A percentile compares a stretch with the other conserved stretches of the same genome.
Conservation (phyloP, 2,329 filamentous ascomycete species). For the Sporothrix pallida region DNA sequence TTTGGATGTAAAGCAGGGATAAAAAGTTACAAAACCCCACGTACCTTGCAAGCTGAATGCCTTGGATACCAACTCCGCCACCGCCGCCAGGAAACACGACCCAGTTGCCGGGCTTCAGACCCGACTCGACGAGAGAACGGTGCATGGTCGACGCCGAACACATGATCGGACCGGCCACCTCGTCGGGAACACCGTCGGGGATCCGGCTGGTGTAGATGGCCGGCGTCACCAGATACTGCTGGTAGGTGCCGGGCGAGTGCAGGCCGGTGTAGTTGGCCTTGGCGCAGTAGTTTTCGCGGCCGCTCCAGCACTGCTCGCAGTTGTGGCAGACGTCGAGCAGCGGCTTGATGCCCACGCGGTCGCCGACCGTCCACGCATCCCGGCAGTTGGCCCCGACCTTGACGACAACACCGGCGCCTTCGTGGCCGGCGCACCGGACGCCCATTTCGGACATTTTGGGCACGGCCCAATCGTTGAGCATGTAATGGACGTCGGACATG, state of each 20-base stretch:
- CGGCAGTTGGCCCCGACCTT: conserved; percentile 41
- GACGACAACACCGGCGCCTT: conserved; percentile 48
- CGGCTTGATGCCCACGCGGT: conserved; percentile 50
- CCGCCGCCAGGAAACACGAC: conserved; percentile 61
- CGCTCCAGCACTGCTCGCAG: conserved; percentile 47
- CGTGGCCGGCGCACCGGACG: conserved; percentile 44
- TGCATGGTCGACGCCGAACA: conserved; percentile 52
- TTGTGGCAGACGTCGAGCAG: conserved; percentile 44
- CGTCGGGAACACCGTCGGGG: conserved; percentile 55
- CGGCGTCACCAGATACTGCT: conserved; percentile 63
- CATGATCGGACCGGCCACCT: conserved; percentile 64
- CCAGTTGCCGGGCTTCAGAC: conserved; percentile 52
- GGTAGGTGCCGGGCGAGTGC: conserved; percentile 54
- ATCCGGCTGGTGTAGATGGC: conserved; percentile 60
- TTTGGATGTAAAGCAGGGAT: no score
- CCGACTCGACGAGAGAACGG: no score
- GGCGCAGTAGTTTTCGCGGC: conserved; percentile 46
- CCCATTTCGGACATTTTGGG: no score
- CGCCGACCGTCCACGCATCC: conserved; percentile 44
- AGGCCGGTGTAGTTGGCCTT: conserved; percentile 35
- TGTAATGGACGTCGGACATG: no score
- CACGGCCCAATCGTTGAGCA: no score
- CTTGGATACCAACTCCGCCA: conserved; percentile 45
- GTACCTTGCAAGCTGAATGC: conserved; percentile 52
- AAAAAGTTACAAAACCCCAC: no score